Base-by-base conservation (phyloP, 169 alveolate species). In the Plasmodium coatneyi region DNA sequence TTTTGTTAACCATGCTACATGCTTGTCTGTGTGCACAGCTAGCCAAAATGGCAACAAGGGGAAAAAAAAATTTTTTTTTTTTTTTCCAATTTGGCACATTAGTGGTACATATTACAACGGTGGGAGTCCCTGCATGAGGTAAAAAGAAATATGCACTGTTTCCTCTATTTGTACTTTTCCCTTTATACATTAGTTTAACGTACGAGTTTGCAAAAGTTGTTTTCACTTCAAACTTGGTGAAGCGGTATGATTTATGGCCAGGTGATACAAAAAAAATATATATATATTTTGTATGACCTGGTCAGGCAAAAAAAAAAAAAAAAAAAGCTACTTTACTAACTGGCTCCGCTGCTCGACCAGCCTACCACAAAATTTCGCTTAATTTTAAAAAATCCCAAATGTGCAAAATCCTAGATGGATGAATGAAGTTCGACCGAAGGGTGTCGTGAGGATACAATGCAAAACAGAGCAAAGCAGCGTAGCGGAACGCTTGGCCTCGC, bases 41-140 rank as follows among this genome's bases (percentile, higher is more conserved):
- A 66, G 76, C 76, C 76, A 66, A 66, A 66, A 66, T 25, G 36
- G 36, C 76, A 66, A 66, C 76, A 66, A 60, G 74, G 36, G 14
- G 5, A 66, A 22, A 1, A 66, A 66, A 14, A 14, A n/a, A 4
- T n/a, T 60, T 60, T 2, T 60, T 19, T 60, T 60, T 60, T 60
- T 66, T 66, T 66, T 66, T 66, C 36, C 76, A 66, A 19, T 66
- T 66, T 66, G 10, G 30, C 76, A 22, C 39, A 66, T 66, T 66
- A 66, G 76, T 66, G 76, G 34, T 66, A 60, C 10, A 60, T 14
- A 66, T 66, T 66, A 66, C 76, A 25, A 66, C 76, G 39, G 76
- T 66, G 39, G 76, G n/a, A 25, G 0, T 14, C 76, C 76, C 36
- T 66, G 4, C 41, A 25, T 19, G 3, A 66, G 9, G 76, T 25